Evolutionary conservation across 1,284 basidiomycete genomes (phyloP), one percentile per base, ranked within the genome.

Genomic region (Fomitiporia mediterranea): DNA sequence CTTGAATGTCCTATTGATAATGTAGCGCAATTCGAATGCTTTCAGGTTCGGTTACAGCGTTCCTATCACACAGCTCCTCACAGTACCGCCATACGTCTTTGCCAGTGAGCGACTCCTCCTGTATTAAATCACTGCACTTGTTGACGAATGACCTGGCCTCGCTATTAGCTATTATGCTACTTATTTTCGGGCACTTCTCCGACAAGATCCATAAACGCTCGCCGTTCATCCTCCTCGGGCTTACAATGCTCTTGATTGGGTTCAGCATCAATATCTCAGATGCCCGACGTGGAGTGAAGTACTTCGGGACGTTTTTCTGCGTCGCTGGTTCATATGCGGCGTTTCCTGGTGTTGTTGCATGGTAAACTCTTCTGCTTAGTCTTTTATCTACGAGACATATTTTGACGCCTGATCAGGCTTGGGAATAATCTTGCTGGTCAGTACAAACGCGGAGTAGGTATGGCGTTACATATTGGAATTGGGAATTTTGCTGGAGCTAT

Each of bases 31-130:
- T 57, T 48, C 13, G 56, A 21, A 43, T 27, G 15, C 13, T 17
- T 2, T 13, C 57, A 82, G 79, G 30, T 86, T 86, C 57, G 84
- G 82, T 5, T 79, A 78, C 64, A 68, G 71, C 11, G 70, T 79
- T 2, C 70, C 82, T 0, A 73, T 84, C 57, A 82, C 78, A 56
- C 83, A 89, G 62, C 72, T 89, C 0, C 73, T 89, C 23, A 86
- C 85, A 0, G 79, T 88, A 0, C 87, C 87, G 0, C 81, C 84
- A 15, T 89, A 89, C 64, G 67, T 83, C 27, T 72, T 79, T 52
- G 82, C 83, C 0, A 79, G 83, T 84, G 63, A 59, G 79, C 23
- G 28, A n/a, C 32, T 19, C 13, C 40, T 55, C 6, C 19, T 25
- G 23, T n/a, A 13, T 37, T 4, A 17, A 19, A 30, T n/a, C 11